A percentile compares a stretch with the other conserved stretches of the same genome.
Evolutionary conservation across 1,284 basidiomycete species (phyloP).

Genomic region (Rhizoctonia solani): DNA sequence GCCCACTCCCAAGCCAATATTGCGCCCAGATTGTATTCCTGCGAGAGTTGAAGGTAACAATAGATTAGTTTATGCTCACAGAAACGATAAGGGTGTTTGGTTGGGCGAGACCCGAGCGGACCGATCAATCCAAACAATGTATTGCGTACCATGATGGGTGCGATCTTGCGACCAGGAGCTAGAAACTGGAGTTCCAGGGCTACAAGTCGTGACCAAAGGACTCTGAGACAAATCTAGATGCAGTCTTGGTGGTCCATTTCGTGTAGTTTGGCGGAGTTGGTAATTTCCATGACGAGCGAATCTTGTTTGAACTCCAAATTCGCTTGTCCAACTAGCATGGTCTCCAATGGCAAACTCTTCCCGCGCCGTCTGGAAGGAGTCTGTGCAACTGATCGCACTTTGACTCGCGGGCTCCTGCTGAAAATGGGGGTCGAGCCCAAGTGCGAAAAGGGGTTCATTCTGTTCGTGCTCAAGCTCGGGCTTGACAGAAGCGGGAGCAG

Average conservation of each 20-base stretch:
- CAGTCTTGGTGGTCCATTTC: conserved; percentile 2
- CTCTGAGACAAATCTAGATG: conserved; percentile 12
- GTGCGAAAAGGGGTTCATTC: conserved; percentile 27
- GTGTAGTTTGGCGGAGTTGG: background rate
- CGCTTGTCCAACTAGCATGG: background rate
- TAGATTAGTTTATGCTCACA: background rate
- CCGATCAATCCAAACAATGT: conserved; percentile 34
- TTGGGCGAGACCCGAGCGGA: conserved; percentile 15
- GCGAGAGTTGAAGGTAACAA: background rate
- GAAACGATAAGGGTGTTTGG: background rate
- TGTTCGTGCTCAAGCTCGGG: conserved; percentile 27
- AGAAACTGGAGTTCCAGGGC: conserved; percentile 22
- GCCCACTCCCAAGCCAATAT: conserved; percentile 12
- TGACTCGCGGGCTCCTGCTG: conserved; percentile 5
- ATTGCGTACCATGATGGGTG: conserved; percentile 35
- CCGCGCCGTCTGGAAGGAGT: conserved; percentile 20
- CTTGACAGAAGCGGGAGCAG: conserved; percentile 32
- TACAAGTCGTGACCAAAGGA: conserved; percentile 24
- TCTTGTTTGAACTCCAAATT: background rate
- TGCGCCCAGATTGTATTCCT: background rate
- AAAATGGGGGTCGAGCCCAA: conserved; percentile 25
- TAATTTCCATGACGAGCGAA: conserved; percentile 14
- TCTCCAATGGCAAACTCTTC: conserved; percentile 6
- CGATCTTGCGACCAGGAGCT: conserved; percentile 23
- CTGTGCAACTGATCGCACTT: conserved; percentile 17